phyloP scores from a whole-genome alignment of 1,139 yeast genomes.

The Suhomyces chickasaworum region DNA sequence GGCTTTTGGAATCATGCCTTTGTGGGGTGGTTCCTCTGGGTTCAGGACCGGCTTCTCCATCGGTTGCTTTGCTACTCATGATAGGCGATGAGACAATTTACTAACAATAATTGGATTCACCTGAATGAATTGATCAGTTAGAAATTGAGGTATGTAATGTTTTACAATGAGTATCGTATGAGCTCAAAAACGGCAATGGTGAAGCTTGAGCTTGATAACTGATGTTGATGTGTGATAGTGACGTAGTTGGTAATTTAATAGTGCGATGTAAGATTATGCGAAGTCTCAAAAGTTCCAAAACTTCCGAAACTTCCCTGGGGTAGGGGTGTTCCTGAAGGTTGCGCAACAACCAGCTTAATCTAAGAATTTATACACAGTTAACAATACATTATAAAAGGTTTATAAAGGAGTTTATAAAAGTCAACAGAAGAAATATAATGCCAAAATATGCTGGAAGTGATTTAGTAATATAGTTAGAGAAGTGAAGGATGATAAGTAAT shows the following conservation, averaged over 20 bases:
- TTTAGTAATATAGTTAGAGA: conserved; percentile 4
- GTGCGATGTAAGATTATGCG: not conserved
- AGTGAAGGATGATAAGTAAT: conserved; percentile 2
- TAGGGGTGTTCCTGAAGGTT: not conserved
- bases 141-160: not conserved
- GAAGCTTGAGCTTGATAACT: not conserved
- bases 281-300: not conserved
- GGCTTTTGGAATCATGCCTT: not conserved
- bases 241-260: not conserved
- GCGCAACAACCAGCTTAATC: not conserved
- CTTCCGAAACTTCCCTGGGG: no score
- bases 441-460: not conserved
- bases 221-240: not conserved
- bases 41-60: not conserved
- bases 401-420: not conserved
- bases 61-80: not conserved
- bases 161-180: not conserved
- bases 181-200: not conserved
- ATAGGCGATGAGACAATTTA: not conserved
- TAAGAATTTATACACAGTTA: not conserved
- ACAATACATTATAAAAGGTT: not conserved
- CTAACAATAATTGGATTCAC: not conserved
- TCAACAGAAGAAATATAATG: conserved; percentile 4
- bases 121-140: not conserved
- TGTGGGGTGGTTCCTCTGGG: not conserved